Percentiles rank a stretch among this genome's conserved stretches.
Conservation (phyloP, 768 basidiomycete species). For the Leccinum olivaceopallidum region DNA sequence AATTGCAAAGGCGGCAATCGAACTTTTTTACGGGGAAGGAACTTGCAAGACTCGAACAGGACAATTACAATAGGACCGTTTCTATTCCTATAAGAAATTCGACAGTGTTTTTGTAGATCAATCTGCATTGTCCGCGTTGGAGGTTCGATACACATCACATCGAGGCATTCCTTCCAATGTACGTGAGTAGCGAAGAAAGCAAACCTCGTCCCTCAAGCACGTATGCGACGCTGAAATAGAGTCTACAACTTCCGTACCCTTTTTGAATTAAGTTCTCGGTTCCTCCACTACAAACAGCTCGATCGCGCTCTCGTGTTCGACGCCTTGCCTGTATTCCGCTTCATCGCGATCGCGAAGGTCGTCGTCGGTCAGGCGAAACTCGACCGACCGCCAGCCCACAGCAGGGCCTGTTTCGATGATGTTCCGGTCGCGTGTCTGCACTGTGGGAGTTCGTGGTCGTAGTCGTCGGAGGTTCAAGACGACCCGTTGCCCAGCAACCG, state of each 20-base stretch:
- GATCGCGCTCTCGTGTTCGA: neutral
- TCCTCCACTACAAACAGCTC: neutral
- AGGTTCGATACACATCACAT: neutral
- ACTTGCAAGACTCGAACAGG: neutral
- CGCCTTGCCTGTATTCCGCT: neutral
- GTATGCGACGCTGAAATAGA: neutral
- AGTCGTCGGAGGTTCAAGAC: slow-evolving; percentile 17
- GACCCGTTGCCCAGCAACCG: slow-evolving; percentile 18
- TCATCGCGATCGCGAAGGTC: neutral
- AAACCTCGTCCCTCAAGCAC: neutral
- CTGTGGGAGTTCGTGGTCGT: neutral
- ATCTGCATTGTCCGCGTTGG: neutral
- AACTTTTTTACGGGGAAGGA: neutral
- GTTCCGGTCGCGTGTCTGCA: neutral
- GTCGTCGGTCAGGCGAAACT: neutral
- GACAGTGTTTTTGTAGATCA: neutral
- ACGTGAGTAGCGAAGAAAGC: neutral
- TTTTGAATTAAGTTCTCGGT: neutral
- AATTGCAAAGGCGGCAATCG: neutral
- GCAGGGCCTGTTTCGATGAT: neutral
- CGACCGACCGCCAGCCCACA: neutral
- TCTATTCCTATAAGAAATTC: neutral
- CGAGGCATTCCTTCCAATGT: neutral
- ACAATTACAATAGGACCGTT: neutral
- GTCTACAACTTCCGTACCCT: neutral